These are phyloP conservation scores for Chamaecyparis obtusa DNA, from an alignment of 75 land plant species.

Conservation along the genomic window DNA sequence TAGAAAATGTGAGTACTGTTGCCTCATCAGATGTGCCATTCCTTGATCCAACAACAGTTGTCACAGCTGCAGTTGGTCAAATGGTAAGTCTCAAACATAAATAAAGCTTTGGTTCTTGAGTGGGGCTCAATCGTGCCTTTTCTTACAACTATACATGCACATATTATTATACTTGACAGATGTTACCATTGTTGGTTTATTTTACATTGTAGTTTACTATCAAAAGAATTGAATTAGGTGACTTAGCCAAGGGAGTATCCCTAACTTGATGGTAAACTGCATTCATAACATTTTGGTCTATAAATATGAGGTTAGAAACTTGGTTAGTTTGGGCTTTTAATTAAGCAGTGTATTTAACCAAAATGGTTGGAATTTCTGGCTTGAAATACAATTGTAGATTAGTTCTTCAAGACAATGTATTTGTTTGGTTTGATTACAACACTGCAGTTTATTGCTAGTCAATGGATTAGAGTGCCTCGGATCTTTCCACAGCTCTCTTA, in stretches of 20 bases:
- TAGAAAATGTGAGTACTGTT: constrained; percentile 55
- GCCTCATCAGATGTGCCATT: constrained; percentile 35
- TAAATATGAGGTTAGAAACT: not conserved
- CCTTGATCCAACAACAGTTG: constrained; percentile 39
- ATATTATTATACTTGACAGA: not conserved
- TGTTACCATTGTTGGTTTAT: not conserved
- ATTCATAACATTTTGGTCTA: not conserved
- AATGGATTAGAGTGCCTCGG: not conserved
- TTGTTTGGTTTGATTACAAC: not conserved
- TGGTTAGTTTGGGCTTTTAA: not conserved
- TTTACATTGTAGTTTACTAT: not conserved
- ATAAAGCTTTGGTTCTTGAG: not conserved
- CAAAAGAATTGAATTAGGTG: not conserved
- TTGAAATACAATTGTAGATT: not conserved
- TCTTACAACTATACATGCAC: not conserved
- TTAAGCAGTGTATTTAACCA: not conserved
- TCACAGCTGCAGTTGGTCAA: constrained; percentile 66
- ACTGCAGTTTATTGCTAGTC: not conserved
- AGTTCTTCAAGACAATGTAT: not conserved
- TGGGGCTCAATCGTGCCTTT: not conserved
- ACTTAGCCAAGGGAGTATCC: not conserved
- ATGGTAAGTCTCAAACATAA: constrained; percentile 48
- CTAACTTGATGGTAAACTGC: not conserved
- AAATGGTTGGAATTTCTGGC: not conserved
- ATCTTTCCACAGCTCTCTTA: not conserved